Conservation (phyloP, 169 alveolate species). For the Cryptosporidium parvum region DNA sequence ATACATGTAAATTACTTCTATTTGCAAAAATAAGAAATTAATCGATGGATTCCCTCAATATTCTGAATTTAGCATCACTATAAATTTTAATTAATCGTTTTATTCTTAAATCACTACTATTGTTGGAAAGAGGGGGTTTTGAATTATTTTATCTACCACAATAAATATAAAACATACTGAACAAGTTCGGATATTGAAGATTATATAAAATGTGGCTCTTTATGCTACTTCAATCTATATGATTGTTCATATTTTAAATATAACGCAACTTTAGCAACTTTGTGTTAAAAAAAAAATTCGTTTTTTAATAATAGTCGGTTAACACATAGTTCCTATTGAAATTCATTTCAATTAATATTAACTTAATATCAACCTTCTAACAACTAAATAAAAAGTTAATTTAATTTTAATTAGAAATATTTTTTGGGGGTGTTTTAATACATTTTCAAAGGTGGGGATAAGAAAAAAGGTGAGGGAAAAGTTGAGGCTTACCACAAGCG, state of each 20-base stretch:
- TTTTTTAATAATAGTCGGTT: neutral
- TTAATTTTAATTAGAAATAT: neutral
- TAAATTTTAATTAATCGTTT: no score
- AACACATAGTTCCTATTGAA: neutral
- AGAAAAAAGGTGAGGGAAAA: constrained; percentile 50
- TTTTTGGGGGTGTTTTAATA: neutral
- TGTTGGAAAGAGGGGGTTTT: no score
- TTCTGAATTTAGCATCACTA: neutral
- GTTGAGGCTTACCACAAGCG: neutral
- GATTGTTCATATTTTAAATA: neutral
- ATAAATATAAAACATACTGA: neutral
- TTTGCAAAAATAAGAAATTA: neutral
- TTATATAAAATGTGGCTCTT: no score
- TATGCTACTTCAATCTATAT: no score
- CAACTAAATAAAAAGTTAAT: neutral
- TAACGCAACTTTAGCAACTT: neutral
- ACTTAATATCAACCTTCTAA: neutral
- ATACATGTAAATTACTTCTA: neutral
- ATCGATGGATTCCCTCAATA: neutral
- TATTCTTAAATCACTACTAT: no score
- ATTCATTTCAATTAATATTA: neutral
- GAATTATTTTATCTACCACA: no score
- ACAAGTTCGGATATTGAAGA: neutral
- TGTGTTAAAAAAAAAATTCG: no score
- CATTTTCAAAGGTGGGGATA: constrained; percentile 34